Evolutionary conservation across 1,284 basidiomycete species (phyloP).

Genomic region (Moniliophthora roreri): DNA sequence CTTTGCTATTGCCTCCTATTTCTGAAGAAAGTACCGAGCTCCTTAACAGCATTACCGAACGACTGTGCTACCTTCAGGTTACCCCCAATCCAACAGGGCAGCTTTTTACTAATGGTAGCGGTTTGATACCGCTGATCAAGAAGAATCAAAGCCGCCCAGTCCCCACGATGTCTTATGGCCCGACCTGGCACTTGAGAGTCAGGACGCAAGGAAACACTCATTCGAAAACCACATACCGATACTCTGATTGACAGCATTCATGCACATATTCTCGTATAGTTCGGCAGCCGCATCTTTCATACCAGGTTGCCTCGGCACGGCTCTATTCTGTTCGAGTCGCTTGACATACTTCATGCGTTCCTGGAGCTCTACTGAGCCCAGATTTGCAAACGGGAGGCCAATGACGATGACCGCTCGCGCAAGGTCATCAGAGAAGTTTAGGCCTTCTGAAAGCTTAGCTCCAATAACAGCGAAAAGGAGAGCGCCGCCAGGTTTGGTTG

Average conservation of each 20-base stretch:
- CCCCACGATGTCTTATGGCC: constrained; percentile 83
- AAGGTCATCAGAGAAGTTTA: constrained; percentile 92
- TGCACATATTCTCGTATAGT: constrained; percentile 92
- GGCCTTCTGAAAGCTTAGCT: constrained; percentile 94
- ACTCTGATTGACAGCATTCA: constrained; percentile 96
- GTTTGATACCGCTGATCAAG: constrained; percentile 80
- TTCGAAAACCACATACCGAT: constrained; percentile 66
- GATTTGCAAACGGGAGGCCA: constrained; percentile 93
- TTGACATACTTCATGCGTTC: constrained; percentile 91
- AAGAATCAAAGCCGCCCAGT: constrained; percentile 87
- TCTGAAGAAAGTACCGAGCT: constrained; percentile 69
- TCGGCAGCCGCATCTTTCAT: constrained; percentile 77
- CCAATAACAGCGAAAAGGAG: constrained; percentile 92
- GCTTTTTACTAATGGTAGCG: constrained; percentile 66
- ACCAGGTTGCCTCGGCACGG: constrained; percentile 33
- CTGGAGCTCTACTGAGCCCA: constrained; percentile 85
- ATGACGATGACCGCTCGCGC: constrained; percentile 88
- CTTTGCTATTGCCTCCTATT: constrained; percentile 31
- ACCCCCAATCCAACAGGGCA: constrained; percentile 87
- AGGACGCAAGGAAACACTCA: not conserved
- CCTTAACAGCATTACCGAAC: constrained; percentile 76
- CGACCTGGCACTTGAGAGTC: constrained; percentile 56
- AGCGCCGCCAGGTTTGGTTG: constrained; percentile 46
- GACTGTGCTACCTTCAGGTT: constrained; percentile 60
- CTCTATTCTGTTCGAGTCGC: constrained; percentile 44